These are phyloP conservation scores for Pseudogymnoascus sp. DNA, from an alignment of 2,329 filamentous ascomycete species.

Conservation along the genomic window DNA sequence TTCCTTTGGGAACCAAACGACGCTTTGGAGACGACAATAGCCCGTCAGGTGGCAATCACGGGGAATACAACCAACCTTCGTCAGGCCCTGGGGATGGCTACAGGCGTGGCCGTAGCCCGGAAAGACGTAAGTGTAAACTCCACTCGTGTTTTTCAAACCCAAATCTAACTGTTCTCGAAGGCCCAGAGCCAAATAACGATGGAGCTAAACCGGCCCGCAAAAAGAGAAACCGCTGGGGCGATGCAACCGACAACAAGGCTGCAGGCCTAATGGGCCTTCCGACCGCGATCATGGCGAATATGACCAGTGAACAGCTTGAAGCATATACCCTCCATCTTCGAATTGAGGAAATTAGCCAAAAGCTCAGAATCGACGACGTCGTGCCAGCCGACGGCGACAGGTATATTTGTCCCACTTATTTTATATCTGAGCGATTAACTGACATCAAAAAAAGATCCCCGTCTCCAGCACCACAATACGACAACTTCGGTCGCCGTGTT, in stretches of 20 bases:
- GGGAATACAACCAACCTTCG: constrained; percentile 21
- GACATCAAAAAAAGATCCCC: constrained; percentile 60
- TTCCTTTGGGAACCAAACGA: constrained; percentile 78
- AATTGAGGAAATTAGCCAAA: constrained; percentile 98
- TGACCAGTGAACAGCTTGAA: constrained; percentile 97
- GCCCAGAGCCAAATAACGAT: constrained; percentile 42
- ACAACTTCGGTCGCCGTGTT: constrained; percentile 98
- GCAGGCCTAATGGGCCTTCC: constrained; percentile 95
- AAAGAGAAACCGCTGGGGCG: constrained; percentile 98
- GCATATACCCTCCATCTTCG: constrained; percentile 93
- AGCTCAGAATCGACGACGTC: constrained; percentile 97
- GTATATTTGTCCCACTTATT: constrained; percentile 44
- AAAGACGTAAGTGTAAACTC: constrained; percentile 53
- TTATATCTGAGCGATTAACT: not conserved
- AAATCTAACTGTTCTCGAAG: constrained; percentile 31
- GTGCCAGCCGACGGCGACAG: constrained; percentile 93
- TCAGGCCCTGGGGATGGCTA: constrained; percentile 29
- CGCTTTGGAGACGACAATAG: constrained; percentile 62
- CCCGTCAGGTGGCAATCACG: constrained; percentile 24
- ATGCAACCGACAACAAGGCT: constrained; percentile 96
- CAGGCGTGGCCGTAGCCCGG: constrained; percentile 91
- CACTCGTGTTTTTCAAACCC: constrained; percentile 30
- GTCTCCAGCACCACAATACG: constrained; percentile 92
- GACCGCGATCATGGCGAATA: constrained; percentile 91
- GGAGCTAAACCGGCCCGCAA: constrained; percentile 75